These are phyloP conservation scores for Penicillium sp. DNA, from an alignment of 2,329 filamentous ascomycete species.

Conservation along the genomic window DNA sequence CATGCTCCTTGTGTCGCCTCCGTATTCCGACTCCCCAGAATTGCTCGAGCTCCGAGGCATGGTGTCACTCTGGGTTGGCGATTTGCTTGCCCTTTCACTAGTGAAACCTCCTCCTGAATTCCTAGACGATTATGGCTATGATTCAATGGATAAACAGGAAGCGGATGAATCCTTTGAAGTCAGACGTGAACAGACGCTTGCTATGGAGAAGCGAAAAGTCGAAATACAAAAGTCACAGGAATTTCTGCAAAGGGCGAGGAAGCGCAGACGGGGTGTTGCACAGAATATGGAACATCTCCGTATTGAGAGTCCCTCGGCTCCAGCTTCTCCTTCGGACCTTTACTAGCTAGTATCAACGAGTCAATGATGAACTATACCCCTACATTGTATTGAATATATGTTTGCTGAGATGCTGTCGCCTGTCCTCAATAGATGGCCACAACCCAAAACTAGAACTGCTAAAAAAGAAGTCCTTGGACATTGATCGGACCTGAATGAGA, in stretches of 20 bases:
- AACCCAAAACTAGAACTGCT: too few species aligned
- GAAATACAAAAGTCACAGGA: constrained; percentile 39
- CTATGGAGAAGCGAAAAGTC: constrained; percentile 36
- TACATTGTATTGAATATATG: too few species aligned
- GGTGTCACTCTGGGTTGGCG: constrained; percentile 74
- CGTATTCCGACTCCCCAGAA: constrained; percentile 69
- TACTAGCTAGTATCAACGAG: neutral
- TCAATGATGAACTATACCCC: too few species aligned
- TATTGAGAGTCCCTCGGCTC: constrained; percentile 27
- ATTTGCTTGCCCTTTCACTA: constrained; percentile 57
- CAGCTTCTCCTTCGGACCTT: neutral
- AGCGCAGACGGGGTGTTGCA: constrained; percentile 35
- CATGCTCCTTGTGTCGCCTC: constrained; percentile 67
- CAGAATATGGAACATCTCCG: constrained; percentile 36
- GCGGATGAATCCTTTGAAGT: constrained; percentile 32
- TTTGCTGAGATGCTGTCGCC: too few species aligned
- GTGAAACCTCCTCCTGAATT: constrained; percentile 22
- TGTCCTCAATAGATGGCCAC: too few species aligned
- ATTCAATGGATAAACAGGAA: constrained; percentile 25
- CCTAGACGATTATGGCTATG: constrained; percentile 18
- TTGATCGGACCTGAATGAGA: too few species aligned
- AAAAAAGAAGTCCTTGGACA: too few species aligned
- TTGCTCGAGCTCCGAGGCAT: constrained; percentile 74
- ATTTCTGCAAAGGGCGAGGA: constrained; percentile 39
- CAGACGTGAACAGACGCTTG: constrained; percentile 37